phyloP scores from a whole-genome alignment of 495 filamentous ascomycete species.

The Glutinoglossum americanum region DNA sequence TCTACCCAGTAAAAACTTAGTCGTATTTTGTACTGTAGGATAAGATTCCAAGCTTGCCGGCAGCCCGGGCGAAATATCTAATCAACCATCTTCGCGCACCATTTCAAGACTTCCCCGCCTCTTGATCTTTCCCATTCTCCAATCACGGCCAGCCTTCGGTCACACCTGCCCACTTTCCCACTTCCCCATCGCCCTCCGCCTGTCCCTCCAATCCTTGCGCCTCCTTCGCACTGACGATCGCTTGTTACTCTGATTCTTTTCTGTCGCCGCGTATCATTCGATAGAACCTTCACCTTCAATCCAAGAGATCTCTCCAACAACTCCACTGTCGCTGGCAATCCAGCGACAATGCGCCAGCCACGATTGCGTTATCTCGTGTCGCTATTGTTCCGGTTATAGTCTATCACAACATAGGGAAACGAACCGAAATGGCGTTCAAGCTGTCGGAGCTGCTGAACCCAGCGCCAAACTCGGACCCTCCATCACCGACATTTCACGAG shows the following conservation, averaged over 20 bases:
- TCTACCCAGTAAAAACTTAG: no score
- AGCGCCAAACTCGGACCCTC: background rate
- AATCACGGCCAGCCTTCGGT: background rate
- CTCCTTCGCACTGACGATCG: background rate
- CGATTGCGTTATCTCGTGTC: background rate
- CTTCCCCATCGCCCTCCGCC: background rate
- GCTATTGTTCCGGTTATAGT: background rate
- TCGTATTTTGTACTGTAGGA: no score
- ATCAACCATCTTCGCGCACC: no score
- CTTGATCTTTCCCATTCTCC: background rate
- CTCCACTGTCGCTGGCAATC: background rate
- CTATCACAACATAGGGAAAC: background rate
- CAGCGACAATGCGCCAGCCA: background rate
- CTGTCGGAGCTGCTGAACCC: slow-evolving; percentile 4
- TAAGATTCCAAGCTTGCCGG: no score
- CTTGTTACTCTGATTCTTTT: background rate
- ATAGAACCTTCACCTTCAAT: background rate
- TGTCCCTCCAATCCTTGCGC: background rate
- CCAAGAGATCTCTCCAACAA: background rate
- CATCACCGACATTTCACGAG: background rate
- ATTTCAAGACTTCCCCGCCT: background rate
- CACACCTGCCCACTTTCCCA: background rate
- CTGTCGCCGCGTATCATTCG: background rate
- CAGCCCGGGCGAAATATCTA: no score
- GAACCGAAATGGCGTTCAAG: slow-evolving; percentile 2